phyloP scores from a whole-genome alignment of 2,329 filamentous ascomycete genomes.

The Cladosporium colombiae region DNA sequence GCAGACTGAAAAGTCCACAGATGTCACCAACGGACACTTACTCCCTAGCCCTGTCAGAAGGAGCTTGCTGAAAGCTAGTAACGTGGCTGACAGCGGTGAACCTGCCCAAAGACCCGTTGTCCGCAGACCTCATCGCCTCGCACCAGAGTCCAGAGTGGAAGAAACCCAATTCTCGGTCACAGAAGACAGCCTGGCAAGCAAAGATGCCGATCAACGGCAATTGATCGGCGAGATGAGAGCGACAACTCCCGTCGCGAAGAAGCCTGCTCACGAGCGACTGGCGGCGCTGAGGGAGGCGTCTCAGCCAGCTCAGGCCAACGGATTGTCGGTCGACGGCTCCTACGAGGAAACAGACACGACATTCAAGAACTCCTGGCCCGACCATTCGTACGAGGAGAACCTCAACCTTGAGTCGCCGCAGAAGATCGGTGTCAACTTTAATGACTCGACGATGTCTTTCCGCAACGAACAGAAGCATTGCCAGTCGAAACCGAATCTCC shows the following conservation, averaged over 20 bases:
- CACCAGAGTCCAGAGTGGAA: slow-evolving; percentile 19
- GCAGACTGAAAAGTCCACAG: background rate
- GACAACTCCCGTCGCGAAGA: slow-evolving; percentile 11
- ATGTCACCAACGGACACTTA: slow-evolving; percentile 15
- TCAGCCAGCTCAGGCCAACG: slow-evolving; percentile 2
- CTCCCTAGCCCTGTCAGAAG: slow-evolving; percentile 30
- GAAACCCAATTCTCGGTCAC: slow-evolving; percentile 13
- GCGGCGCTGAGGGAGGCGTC: background rate
- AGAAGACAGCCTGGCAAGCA: slow-evolving; percentile 29
- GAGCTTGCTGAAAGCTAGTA: slow-evolving; percentile 30
- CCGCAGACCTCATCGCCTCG: background rate
- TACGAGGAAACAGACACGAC: slow-evolving; percentile 19
- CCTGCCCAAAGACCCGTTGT: background rate
- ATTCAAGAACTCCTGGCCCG: slow-evolving; percentile 12
- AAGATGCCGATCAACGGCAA: slow-evolving; percentile 35
- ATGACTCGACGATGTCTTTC: slow-evolving; percentile 29
- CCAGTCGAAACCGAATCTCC: slow-evolving; percentile 21
- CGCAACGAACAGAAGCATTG: slow-evolving; percentile 11
- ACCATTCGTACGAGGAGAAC: slow-evolving; percentile 36
- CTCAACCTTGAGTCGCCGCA: slow-evolving; percentile 39
- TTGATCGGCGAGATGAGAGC: slow-evolving; percentile 28
- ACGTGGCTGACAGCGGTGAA: slow-evolving; percentile 7
- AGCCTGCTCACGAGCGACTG: slow-evolving; percentile 10
- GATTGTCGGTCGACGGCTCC: background rate
- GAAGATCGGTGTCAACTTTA: slow-evolving; percentile 40